These are phyloP conservation scores for Nicotiana tabacum DNA, from an alignment of 257 asterid species.

Conservation along the genomic window DNA sequence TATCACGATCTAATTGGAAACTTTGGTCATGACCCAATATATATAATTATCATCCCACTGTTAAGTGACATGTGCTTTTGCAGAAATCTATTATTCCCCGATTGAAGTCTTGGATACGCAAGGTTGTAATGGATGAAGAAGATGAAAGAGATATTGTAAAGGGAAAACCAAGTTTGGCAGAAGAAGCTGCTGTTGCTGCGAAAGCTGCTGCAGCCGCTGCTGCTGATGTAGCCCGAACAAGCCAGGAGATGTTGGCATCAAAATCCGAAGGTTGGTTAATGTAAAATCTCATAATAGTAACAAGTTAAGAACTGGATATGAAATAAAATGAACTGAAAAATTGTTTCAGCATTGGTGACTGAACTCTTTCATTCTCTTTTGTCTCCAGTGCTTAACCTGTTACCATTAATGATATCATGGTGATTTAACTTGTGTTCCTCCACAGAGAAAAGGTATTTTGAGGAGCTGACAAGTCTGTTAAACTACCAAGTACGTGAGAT, in stretches of 20 bases:
- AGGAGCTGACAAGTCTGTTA: conserved; percentile 70
- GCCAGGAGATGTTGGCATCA: conserved; percentile 75
- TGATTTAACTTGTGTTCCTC: conserved; percentile 19
- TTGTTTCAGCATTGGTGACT: neutral
- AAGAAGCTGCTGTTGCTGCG: conserved; percentile 88
- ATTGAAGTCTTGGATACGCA: conserved; percentile 92
- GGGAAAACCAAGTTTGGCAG: conserved; percentile 63
- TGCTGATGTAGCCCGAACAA: conserved; percentile 86
- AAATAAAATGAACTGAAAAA: neutral
- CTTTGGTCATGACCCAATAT: neutral
- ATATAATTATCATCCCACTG: conserved; percentile 1
- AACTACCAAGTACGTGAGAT: conserved; percentile 74
- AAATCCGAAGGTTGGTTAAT: conserved; percentile 60
- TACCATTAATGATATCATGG: neutral
- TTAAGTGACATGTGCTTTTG: conserved; percentile 19
- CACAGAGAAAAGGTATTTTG: conserved; percentile 79
- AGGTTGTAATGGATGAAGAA: conserved; percentile 64
- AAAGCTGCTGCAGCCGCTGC: conserved; percentile 95
- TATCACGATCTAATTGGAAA: neutral
- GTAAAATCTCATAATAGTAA: neutral
- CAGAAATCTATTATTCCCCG: conserved; percentile 77
- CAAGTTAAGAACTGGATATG: neutral
- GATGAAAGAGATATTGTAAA: conserved; percentile 36
- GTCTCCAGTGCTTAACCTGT: neutral
- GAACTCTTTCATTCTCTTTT: neutral